phyloP scores from a whole-genome alignment of 1,284 basidiomycete species.

The Irpex sp. region DNA sequence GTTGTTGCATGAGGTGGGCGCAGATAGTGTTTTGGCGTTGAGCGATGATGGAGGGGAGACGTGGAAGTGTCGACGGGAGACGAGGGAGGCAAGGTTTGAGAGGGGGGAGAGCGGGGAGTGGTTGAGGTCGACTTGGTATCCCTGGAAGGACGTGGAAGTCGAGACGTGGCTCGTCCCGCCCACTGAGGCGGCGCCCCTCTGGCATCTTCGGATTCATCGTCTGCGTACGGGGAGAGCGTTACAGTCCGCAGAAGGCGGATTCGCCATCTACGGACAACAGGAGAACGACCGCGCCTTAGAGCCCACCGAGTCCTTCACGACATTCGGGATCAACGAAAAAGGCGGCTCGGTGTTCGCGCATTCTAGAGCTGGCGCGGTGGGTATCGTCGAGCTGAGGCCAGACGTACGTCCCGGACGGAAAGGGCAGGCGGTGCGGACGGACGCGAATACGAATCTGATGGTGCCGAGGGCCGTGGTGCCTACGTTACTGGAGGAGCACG shows the following conservation, averaged over 20 bases:
- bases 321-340: slow-evolving; percentile 44
- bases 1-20: slow-evolving; percentile 63
- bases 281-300: slow-evolving; percentile 58
- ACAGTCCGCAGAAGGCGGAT: slow-evolving; percentile 65
- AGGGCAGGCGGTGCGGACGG: slow-evolving; percentile 57
- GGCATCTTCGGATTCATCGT: slow-evolving; percentile 70
- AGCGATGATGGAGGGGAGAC: slow-evolving; percentile 37
- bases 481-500: slow-evolving; percentile 52
- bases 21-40: slow-evolving; percentile 67
- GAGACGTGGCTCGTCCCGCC: slow-evolving; percentile 78
- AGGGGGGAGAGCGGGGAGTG: slow-evolving; percentile 52
- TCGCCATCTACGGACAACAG: slow-evolving; percentile 69
- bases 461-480: slow-evolving; percentile 67
- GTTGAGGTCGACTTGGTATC: slow-evolving; percentile 69
- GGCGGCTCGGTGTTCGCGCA: slow-evolving; percentile 47
- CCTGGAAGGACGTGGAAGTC: slow-evolving; percentile 69
- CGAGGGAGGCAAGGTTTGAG: slow-evolving; percentile 61
- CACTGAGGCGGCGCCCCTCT: slow-evolving; percentile 47
- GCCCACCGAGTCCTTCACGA: slow-evolving; percentile 29
- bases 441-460: slow-evolving; percentile 74
- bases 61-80: slow-evolving; percentile 66
- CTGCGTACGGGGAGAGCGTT: slow-evolving; percentile 50
- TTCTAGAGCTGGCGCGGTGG: slow-evolving; percentile 61
- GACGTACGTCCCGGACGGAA: slow-evolving; percentile 22
- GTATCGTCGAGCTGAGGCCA: slow-evolving; percentile 49